Percentiles rank a stretch among this genome's conserved stretches.
Conservation (phyloP, 1,139 yeast genomes). For the Geotrichum cucujoidarum region DNA sequence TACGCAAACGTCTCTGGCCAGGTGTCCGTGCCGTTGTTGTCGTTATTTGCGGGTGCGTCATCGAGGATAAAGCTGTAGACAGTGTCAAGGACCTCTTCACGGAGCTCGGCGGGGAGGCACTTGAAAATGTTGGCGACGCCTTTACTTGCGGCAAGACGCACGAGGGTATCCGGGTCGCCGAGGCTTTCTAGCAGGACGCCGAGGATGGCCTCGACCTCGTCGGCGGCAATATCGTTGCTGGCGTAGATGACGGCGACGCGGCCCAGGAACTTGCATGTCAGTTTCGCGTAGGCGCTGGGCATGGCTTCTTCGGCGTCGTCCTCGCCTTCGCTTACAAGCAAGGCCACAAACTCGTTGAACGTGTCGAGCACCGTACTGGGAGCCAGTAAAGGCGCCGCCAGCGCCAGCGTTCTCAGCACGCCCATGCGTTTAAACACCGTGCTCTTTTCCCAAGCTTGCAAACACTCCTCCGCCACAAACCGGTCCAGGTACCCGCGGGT, state of each 20-base stretch:
- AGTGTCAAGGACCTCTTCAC: slow-evolving; percentile 36
- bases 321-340: background rate
- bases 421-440: slow-evolving; percentile 26
- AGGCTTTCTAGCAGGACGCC: slow-evolving; percentile 23
- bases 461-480: slow-evolving; percentile 21
- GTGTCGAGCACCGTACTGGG: slow-evolving; percentile 16
- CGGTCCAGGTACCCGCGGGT: slow-evolving; percentile 23
- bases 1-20: slow-evolving; percentile 5
- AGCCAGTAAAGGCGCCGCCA: slow-evolving; percentile 19
- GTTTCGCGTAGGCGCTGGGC: slow-evolving; percentile 20
- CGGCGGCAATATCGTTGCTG: slow-evolving; percentile 6
- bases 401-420: slow-evolving; percentile 26
- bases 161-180: slow-evolving; percentile 39
- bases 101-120: slow-evolving; percentile 33
- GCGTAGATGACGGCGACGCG: slow-evolving; percentile 29
- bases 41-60: slow-evolving; percentile 21
- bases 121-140: slow-evolving; percentile 42
- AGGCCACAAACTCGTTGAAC: background rate
- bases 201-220: slow-evolving; percentile 5
- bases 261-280: slow-evolving; percentile 38
- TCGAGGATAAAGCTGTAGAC: slow-evolving; percentile 33
- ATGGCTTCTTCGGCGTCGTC: background rate
- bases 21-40: background rate
- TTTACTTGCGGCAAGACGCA: slow-evolving; percentile 45
- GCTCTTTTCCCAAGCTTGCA: slow-evolving; percentile 1